Percentiles rank a stretch among this genome's conserved stretches.
These are phyloP conservation scores for Lactuca sativa DNA, from an alignment of 129 eudicot species.

Conservation along the genomic window DNA sequence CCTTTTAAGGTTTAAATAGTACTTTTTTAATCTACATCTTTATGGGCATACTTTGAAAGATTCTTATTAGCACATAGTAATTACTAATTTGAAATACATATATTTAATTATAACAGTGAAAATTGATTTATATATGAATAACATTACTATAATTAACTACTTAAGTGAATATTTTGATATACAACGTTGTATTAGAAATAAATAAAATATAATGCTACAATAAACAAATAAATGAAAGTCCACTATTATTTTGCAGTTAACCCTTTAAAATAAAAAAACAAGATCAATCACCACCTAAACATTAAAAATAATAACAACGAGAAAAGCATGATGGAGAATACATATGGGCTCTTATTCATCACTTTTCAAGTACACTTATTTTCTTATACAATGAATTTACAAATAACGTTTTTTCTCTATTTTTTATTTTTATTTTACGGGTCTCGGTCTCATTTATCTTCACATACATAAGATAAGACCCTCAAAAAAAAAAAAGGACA, in stretches of 20 bases:
- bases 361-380: conserved; percentile 15
- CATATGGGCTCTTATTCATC: conserved; percentile 7
- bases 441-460: not conserved
- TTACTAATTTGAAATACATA: too few species aligned
- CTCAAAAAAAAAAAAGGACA: not conserved
- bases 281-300: not conserved
- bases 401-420: conserved; percentile 8
- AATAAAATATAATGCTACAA: not conserved
- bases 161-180: not conserved
- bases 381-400: conserved; percentile 21
- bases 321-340: not conserved
- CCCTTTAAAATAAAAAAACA: not conserved
- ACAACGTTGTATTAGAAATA: not conserved
- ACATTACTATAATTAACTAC: too few species aligned
- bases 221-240: not conserved
- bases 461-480: not conserved
- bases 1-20: too few species aligned
- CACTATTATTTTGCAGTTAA: too few species aligned
- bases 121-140: too few species aligned
- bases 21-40: too few species aligned
- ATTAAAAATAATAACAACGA: not conserved
- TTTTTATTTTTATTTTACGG: conserved; percentile 6
- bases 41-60: too few species aligned
- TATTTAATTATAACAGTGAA: too few species aligned
- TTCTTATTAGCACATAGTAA: too few species aligned